Base-by-base conservation (phyloP, 108 stramenopile genomes). In the Nitzschia sp. region DNA sequence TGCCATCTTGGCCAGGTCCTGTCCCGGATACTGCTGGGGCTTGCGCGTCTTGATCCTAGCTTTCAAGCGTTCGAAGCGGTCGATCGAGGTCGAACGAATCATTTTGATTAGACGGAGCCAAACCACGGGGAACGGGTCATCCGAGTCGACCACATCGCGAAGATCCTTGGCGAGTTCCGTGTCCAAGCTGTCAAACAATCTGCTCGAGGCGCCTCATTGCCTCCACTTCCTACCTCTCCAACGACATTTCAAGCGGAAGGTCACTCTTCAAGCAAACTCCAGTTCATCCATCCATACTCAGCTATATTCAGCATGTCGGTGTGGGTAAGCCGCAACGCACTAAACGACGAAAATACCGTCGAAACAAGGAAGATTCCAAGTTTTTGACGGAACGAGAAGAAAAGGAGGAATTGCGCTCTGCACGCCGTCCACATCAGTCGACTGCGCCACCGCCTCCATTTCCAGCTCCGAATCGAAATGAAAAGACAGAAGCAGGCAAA, bases 261-360 rank as follows among this genome's bases (percentile, higher is more conserved):
- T 61, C 59, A 29, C 54, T 54, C 34, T 79, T 79, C 45, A 54
- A 58, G 53, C 56, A 79, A 27, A 78, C 76, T 33, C 85, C 83
- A 1, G 70, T 88, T 3, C 54, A 88, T 42, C 81, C 90, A 6
- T 80, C 81, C 17, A 82, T 91, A 58, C 67, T 86, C 11, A 42
- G 75, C 21, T 76, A 91, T 55, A 91, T 91, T 34, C 54, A 84
- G 55, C 46, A 56, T 25, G 80, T 91, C 63, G 90, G 90, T 23
- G 86, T 91, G 0, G 90, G 89, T 5, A 76, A 83, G 36, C 69
- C 54, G 46, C 57, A 49, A 25, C 70, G 62, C 56, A 38, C 30
- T 32, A 64, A 49, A 33, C 47, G 62, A 59, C 56, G 66, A 19
- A 63, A 54, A 46, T 73, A 55, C 49, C 15, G 5, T 6, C 51